These are phyloP conservation scores for Saccharum hybrid DNA, from an alignment of 202 grass and related monocot genomes.

Conservation along the genomic window DNA sequence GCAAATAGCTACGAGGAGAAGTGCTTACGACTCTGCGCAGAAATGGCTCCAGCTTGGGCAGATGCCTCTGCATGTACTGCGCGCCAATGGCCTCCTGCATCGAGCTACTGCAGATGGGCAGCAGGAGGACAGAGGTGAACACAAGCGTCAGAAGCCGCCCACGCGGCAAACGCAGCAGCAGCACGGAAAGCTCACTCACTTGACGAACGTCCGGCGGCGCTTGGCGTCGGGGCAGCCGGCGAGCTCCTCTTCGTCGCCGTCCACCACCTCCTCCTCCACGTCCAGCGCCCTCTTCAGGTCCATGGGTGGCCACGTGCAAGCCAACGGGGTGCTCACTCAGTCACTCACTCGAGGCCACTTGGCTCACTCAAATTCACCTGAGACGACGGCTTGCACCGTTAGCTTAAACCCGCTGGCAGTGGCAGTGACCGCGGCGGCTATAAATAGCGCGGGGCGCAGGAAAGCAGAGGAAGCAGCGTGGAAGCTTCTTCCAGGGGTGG, in stretches of 20 bases:
- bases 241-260: slow-evolving; percentile 67
- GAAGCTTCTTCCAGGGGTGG: slow-evolving; percentile 75
- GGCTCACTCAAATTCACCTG: slow-evolving; percentile 31
- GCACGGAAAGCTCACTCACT: slow-evolving; percentile 53
- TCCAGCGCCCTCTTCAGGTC: slow-evolving; percentile 69
- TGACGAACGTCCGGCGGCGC: slow-evolving; percentile 64
- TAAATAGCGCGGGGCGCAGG: slow-evolving; percentile 59
- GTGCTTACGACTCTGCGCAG: slow-evolving; percentile 77
- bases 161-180: background rate
- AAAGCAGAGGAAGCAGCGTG: slow-evolving; percentile 79
- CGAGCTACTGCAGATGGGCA: slow-evolving; percentile 57
- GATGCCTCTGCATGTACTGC: slow-evolving; percentile 92
- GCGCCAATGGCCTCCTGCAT: slow-evolving; percentile 93
- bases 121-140: background rate
- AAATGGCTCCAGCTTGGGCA: slow-evolving; percentile 94
- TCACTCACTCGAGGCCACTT: background rate
- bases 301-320: slow-evolving; percentile 46
- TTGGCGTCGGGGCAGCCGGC: slow-evolving; percentile 66
- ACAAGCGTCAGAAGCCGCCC: slow-evolving; percentile 25
- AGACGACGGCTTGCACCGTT: background rate
- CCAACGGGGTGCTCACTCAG: background rate
- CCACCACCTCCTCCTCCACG: slow-evolving; percentile 75
- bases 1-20: background rate
- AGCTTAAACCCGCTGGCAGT: slow-evolving; percentile 23
- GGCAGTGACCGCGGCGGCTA: slow-evolving; percentile 42